Evolutionary conservation across 345 rosid genomes (phyloP).

Genomic region (Geranium brycei): DNA sequence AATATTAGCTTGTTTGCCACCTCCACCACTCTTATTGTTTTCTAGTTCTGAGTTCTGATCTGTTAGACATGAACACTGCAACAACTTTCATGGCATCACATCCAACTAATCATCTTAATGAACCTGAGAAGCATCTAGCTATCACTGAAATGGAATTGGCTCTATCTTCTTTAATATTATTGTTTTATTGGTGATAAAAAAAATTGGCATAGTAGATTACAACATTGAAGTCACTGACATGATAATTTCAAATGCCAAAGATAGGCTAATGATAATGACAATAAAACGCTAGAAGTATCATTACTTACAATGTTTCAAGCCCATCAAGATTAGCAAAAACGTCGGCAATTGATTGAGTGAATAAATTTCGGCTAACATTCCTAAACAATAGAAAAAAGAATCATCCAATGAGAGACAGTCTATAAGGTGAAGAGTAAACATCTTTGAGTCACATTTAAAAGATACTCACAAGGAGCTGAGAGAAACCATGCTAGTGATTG

Average conservation of each 20-base stretch:
- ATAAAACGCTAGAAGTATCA: not conserved
- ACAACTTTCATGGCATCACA: no score
- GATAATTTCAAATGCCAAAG: not conserved
- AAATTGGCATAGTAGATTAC: not conserved
- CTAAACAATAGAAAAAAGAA: slow-evolving; percentile 19
- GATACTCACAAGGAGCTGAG: slow-evolving; percentile 64
- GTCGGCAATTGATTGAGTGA: slow-evolving; percentile 57
- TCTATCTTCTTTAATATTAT: no score
- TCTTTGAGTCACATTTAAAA: not conserved
- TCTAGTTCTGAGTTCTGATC: no score
- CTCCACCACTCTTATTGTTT: no score
- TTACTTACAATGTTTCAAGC: slow-evolving; percentile 56
- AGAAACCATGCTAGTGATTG: slow-evolving; percentile 60
- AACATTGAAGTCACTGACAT: not conserved
- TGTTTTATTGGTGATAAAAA: no score
- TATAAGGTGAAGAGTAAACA: not conserved
- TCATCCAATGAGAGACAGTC: slow-evolving; percentile 6
- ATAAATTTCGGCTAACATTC: slow-evolving; percentile 73
- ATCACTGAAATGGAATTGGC: no score
- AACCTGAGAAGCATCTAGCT: no score
- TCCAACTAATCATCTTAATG: no score
- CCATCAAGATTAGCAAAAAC: slow-evolving; percentile 40
- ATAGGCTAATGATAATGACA: not conserved
- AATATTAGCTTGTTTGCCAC: no score
- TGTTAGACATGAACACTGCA: no score